These are phyloP conservation scores for Marsdenia floribunda DNA, from an alignment of 257 asterid species.

Conservation along the genomic window DNA sequence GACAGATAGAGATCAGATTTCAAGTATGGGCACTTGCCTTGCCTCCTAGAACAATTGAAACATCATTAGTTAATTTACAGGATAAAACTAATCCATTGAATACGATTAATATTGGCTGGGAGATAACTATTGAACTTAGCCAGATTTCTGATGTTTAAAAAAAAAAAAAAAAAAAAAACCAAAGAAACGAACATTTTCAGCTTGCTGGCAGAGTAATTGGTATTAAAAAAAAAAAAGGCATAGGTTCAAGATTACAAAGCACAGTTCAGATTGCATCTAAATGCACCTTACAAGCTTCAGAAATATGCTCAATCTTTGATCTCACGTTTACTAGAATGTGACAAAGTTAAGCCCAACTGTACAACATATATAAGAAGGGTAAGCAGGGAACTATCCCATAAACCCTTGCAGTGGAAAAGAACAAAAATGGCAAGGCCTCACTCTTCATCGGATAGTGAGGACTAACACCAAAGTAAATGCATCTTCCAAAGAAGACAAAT, in stretches of 20 bases:
- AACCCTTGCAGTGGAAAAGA: too few relatives aligned
- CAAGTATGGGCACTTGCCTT: background rate
- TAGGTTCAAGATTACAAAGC: background rate
- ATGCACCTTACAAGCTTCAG: too few relatives aligned
- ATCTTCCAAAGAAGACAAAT: too few relatives aligned
- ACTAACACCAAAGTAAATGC: too few relatives aligned
- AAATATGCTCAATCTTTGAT: too few relatives aligned
- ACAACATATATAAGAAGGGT: too few relatives aligned
- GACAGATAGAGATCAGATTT: conserved; percentile 16
- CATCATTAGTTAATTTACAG: background rate
- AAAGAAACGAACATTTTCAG: background rate
- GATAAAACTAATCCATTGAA: background rate
- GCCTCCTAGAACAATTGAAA: conserved; percentile 16
- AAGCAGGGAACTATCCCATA: too few relatives aligned
- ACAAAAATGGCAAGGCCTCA: background rate
- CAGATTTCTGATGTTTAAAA: background rate
- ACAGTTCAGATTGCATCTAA: background rate
- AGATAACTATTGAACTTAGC: background rate
- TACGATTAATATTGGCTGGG: background rate
- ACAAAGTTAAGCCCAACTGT: too few relatives aligned
- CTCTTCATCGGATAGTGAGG: too few relatives aligned
- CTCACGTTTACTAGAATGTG: too few relatives aligned
- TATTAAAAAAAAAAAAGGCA: background rate
- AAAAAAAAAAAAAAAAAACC: too few relatives aligned
- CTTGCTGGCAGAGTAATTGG: background rate